Percentiles rank a stretch among this genome's conserved stretches.
Conservation (phyloP, 495 filamentous ascomycete genomes). For the Ramalina intermedia region DNA sequence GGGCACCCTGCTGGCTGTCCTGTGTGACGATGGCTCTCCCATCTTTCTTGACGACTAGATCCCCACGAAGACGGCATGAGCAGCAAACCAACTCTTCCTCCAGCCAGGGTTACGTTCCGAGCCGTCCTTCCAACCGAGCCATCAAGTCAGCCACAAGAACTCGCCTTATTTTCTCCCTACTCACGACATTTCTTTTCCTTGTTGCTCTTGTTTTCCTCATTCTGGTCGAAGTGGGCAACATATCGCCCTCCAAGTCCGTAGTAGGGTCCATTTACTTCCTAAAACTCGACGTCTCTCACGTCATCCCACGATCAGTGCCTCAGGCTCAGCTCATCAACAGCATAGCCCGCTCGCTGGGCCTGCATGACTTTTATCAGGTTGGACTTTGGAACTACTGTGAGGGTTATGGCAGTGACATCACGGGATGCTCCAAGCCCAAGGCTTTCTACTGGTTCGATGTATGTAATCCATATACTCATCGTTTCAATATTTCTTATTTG, state of each 20-base stretch:
- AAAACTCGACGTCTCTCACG: constrained; percentile 65
- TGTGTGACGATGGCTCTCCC: constrained; percentile 15
- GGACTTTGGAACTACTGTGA: constrained; percentile 86
- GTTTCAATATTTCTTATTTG: too few relatives aligned
- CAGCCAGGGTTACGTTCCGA: not conserved
- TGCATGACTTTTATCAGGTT: constrained; percentile 90
- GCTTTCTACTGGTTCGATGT: constrained; percentile 72
- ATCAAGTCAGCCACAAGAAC: constrained; percentile 40
- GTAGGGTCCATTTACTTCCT: constrained; percentile 65
- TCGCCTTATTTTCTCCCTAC: constrained; percentile 35
- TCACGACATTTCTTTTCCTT: constrained; percentile 58
- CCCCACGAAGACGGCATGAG: constrained; percentile 8
- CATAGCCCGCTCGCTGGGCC: constrained; percentile 73
- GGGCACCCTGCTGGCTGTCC: not conserved
- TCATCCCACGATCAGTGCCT: constrained; percentile 62
- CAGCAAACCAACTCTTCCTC: constrained; percentile 1
- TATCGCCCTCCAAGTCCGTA: constrained; percentile 36
- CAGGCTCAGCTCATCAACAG: constrained; percentile 69
- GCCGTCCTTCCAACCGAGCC: constrained; percentile 14
- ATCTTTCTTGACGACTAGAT: constrained; percentile 7
- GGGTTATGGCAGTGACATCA: constrained; percentile 64
- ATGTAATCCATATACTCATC: too few relatives aligned
- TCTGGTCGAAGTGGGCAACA: constrained; percentile 63
- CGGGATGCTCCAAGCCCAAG: constrained; percentile 51
- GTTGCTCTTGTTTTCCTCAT: constrained; percentile 63